phyloP scores from a whole-genome alignment of 1,284 basidiomycete genomes.

The Anthracocystis panici-leucophaei region DNA sequence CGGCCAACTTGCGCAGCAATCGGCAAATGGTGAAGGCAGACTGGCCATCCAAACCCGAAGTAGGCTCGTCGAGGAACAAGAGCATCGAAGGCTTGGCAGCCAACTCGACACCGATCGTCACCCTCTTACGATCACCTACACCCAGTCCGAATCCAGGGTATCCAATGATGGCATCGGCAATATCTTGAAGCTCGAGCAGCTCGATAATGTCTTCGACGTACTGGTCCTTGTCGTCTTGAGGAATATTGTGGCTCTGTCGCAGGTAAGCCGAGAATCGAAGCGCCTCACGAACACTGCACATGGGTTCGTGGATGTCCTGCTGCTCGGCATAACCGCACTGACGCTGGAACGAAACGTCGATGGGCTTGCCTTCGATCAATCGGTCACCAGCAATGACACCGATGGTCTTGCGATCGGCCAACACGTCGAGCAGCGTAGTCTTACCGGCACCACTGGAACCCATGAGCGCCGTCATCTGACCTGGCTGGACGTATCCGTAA shows the following conservation, averaged over 20 bases:
- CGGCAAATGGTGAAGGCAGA: slow-evolving; percentile 86
- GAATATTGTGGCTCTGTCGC: slow-evolving; percentile 79
- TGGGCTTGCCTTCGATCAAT: slow-evolving; percentile 80
- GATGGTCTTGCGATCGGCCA: slow-evolving; percentile 82
- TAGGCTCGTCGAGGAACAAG: slow-evolving; percentile 72
- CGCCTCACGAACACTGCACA: slow-evolving; percentile 85
- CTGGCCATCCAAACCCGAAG: slow-evolving; percentile 87
- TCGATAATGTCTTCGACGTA: slow-evolving; percentile 84
- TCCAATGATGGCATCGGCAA: slow-evolving; percentile 79
- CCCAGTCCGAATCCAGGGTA: slow-evolving; percentile 72
- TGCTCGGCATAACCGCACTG: slow-evolving; percentile 79
- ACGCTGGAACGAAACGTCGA: slow-evolving; percentile 80
- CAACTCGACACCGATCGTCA: slow-evolving; percentile 79
- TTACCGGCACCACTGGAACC: slow-evolving; percentile 80
- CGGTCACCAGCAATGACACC: slow-evolving; percentile 84
- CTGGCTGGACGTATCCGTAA: slow-evolving; percentile 83
- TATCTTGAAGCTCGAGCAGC: slow-evolving; percentile 80
- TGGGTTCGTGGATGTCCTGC: slow-evolving; percentile 85
- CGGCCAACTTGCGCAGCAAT: slow-evolving; percentile 83
- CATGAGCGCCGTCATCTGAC: slow-evolving; percentile 79
- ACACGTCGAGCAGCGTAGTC: slow-evolving; percentile 78
- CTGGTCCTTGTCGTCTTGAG: slow-evolving; percentile 80
- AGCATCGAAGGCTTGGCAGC: slow-evolving; percentile 82
- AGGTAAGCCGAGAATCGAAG: slow-evolving; percentile 84
- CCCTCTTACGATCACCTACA: slow-evolving; percentile 78